phyloP scores from a whole-genome alignment of 495 filamentous ascomycete genomes.

The Penicillium egyptiacum region DNA sequence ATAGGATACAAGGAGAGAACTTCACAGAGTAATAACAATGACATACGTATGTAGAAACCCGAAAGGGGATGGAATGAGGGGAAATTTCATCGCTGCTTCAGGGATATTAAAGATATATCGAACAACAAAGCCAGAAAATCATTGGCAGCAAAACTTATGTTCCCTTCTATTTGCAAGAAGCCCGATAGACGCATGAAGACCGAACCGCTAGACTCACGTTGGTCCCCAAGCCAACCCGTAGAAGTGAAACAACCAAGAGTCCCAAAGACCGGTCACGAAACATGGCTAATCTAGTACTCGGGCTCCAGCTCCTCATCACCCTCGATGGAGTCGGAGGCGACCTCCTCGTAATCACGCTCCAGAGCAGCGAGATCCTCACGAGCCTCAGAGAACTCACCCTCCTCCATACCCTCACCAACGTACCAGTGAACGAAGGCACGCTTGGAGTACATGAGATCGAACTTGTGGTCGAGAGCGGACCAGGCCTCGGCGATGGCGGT shows the following conservation, averaged over 20 bases:
- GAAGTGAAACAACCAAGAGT: slow-evolving; percentile 24
- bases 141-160: slow-evolving; percentile 45
- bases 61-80: slow-evolving; percentile 35
- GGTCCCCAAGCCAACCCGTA: slow-evolving; percentile 29
- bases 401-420: slow-evolving; percentile 99
- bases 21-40: slow-evolving; percentile 32
- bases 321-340: slow-evolving; percentile 92
- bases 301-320: slow-evolving; percentile 78
- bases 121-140: slow-evolving; percentile 44
- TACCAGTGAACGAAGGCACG: slow-evolving; percentile 99
- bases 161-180: slow-evolving; percentile 47
- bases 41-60: slow-evolving; percentile 15
- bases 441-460: slow-evolving; percentile 99
- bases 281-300: slow-evolving; percentile 75
- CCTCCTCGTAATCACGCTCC: slow-evolving; percentile 99
- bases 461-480: slow-evolving; percentile 96
- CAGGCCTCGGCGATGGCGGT: slow-evolving; percentile 98
- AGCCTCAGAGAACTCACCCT: slow-evolving; percentile 98
- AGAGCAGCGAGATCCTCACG: slow-evolving; percentile 97
- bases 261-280: slow-evolving; percentile 23
- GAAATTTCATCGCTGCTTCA: slow-evolving; percentile 47
- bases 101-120: slow-evolving; percentile 54
- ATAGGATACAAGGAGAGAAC: not conserved
- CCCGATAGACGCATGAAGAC: slow-evolving; percentile 32
- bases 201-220: slow-evolving; percentile 26